Evolutionary conservation across 345 rosid genomes (phyloP).

Genomic region (Lepidium africanum): DNA sequence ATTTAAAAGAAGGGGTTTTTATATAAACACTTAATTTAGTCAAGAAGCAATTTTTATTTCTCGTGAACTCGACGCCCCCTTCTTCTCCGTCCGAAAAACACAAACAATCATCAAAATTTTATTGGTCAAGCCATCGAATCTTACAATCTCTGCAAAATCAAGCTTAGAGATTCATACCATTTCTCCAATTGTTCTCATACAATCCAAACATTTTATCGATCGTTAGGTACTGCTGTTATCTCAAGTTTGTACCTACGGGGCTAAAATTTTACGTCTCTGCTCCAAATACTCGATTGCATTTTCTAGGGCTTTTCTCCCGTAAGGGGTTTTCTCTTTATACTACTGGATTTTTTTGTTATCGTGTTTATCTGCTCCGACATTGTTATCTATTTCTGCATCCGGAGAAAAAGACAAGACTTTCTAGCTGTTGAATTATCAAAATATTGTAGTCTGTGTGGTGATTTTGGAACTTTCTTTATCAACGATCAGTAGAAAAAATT

Average conservation of each 20-base stretch:
- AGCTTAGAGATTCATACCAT: not conserved
- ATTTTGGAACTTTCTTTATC: slow-evolving; percentile 11
- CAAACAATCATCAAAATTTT: slow-evolving; percentile 4
- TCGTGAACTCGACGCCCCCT: slow-evolving; percentile 21
- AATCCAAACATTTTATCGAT: not conserved
- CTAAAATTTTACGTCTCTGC: not conserved
- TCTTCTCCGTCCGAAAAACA: slow-evolving; percentile 8
- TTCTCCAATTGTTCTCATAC: not conserved
- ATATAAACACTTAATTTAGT: not conserved
- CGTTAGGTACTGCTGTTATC: not conserved
- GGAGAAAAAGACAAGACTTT: slow-evolving; percentile 5
- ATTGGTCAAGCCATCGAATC: slow-evolving; percentile 9
- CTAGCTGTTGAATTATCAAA: not conserved
- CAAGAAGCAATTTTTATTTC: slow-evolving; percentile 8
- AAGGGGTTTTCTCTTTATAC: not conserved
- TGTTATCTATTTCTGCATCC: slow-evolving; percentile 5
- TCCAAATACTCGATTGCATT: not conserved
- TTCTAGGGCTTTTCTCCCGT: not conserved
- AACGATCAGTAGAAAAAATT: not conserved
- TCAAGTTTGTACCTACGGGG: not conserved
- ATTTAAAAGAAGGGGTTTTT: not conserved
- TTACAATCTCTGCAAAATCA: not conserved
- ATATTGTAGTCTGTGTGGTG: not conserved
- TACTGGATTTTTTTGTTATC: not conserved
- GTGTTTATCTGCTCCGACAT: not conserved